A percentile compares a stretch with the other conserved stretches of the same genome.
phyloP scores from a whole-genome alignment of 164 flowering plant species.

The Magnolia kwangsiensis region DNA sequence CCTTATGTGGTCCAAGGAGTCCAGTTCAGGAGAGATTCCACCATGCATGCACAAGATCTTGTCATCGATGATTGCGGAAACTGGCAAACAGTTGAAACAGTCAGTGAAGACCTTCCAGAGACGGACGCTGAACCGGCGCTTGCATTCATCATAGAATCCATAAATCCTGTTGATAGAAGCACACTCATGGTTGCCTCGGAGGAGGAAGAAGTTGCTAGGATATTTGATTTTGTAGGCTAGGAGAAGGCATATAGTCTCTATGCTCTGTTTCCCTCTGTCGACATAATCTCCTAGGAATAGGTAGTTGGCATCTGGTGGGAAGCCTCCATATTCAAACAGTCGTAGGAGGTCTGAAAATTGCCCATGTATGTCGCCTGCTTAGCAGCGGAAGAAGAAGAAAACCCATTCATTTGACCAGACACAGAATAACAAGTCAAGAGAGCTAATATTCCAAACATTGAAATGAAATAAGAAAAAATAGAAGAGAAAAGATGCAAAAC shows the following conservation, averaged over 20 bases:
- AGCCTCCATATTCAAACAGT: constrained; percentile 52
- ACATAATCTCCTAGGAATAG: constrained; percentile 61
- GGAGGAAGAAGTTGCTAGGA: constrained; percentile 51
- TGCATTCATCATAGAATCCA: constrained; percentile 61
- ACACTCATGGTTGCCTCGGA: constrained; percentile 59
- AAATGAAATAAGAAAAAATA: too few relatives aligned
- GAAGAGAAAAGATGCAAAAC: too few relatives aligned
- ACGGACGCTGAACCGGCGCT: constrained; percentile 49
- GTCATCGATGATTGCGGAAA: constrained; percentile 47
- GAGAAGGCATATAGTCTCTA: constrained; percentile 56
- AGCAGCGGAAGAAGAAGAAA: not conserved
- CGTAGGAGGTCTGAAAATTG: constrained; percentile 54
- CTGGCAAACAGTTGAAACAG: constrained; percentile 58
- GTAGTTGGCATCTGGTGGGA: constrained; percentile 55
- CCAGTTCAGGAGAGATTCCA: constrained; percentile 49
- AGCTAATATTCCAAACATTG: too few relatives aligned
- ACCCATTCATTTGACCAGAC: too few relatives aligned
- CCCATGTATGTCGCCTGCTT: constrained; percentile 57
- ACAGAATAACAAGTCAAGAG: too few relatives aligned
- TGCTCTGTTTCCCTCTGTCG: constrained; percentile 57
- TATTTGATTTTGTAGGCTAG: constrained; percentile 52
- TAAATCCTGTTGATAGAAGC: constrained; percentile 59
- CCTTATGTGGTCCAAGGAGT: constrained; percentile 43
- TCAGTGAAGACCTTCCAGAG: constrained; percentile 50
- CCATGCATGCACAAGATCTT: constrained; percentile 61